phyloP scores from a whole-genome alignment of 2,329 filamentous ascomycete species.

The Leptographium radiaticola region DNA sequence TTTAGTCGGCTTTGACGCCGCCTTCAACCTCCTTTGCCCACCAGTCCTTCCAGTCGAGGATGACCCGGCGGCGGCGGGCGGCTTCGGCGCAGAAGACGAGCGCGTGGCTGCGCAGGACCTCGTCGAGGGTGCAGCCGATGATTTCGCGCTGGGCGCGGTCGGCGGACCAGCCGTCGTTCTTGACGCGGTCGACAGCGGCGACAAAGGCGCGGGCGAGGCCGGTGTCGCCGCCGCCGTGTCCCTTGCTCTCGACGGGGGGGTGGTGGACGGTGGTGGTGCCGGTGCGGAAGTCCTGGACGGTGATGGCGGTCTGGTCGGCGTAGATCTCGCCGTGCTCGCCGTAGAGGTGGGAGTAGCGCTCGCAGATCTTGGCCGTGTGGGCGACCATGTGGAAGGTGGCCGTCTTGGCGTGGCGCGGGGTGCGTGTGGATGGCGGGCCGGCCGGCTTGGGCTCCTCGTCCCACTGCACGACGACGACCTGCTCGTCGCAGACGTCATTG shows the following conservation, averaged over 20 bases:
- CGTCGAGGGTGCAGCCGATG: constrained; percentile 74
- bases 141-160: constrained; percentile 59
- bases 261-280: constrained; percentile 40
- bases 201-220: constrained; percentile 76
- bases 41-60: constrained; percentile 66
- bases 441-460: constrained; percentile 32
- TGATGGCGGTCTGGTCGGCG: constrained; percentile 70
- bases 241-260: constrained; percentile 46
- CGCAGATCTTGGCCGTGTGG: constrained; percentile 74
- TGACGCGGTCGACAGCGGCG: constrained; percentile 65
- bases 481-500: constrained; percentile 90
- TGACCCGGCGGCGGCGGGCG: constrained; percentile 54
- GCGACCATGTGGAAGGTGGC: constrained; percentile 92
- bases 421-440: background rate
- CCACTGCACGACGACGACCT: constrained; percentile 80
- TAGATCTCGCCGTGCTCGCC: constrained; percentile 75
- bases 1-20: no score
- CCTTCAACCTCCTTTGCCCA: constrained; percentile 45
- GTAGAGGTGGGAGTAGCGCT: constrained; percentile 75
- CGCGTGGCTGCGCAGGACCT: constrained; percentile 79
- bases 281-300: constrained; percentile 57
- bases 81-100: constrained; percentile 92
- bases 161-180: constrained; percentile 53
- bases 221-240: constrained; percentile 65
- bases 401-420: constrained; percentile 54